A percentile compares a stretch with the other conserved stretches of the same genome.
Evolutionary conservation across 176 grass and related monocot species (phyloP).

Genomic region (Leersia perrieri): DNA sequence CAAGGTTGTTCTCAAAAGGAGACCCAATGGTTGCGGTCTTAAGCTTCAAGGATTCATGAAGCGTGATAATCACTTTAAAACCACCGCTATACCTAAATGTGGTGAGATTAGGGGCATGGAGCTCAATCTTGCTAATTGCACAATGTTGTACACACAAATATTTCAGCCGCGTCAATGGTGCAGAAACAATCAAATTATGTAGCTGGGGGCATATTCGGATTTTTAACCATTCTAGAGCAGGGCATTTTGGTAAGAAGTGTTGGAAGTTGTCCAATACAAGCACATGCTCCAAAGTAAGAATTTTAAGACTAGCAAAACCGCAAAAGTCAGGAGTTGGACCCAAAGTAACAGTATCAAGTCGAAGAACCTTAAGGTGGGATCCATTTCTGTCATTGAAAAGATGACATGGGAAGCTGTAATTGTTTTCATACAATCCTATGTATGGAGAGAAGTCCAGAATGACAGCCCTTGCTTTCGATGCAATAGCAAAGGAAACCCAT

Average conservation of each 20-base stretch:
- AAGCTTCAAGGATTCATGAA: constrained; percentile 27
- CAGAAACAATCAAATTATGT: constrained; percentile 6
- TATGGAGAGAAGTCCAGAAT: constrained; percentile 20
- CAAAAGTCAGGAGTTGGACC: not conserved
- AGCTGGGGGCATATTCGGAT: not conserved
- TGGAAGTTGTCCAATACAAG: not conserved
- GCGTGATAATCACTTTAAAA: not conserved
- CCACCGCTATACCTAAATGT: not conserved
- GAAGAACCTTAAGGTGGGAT: not conserved
- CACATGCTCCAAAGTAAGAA: constrained; percentile 12
- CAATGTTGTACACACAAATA: constrained; percentile 25
- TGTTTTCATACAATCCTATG: not conserved
- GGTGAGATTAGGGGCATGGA: constrained; percentile 19
- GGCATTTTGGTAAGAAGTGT: constrained; percentile 15
- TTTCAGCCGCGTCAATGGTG: constrained; percentile 4
- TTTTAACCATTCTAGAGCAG: not conserved
- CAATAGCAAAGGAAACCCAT: constrained; percentile 26
- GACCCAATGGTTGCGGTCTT: not conserved
- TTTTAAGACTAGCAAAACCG: constrained; percentile 16
- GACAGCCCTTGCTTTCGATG: not conserved
- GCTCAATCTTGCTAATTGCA: not conserved
- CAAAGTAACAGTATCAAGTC: constrained; percentile 3
- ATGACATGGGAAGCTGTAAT: not conserved
- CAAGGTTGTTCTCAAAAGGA: not conserved
- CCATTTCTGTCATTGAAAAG: constrained; percentile 9